Base-by-base conservation (phyloP, 441 rosid genomes). In the Brassica balearica region DNA sequence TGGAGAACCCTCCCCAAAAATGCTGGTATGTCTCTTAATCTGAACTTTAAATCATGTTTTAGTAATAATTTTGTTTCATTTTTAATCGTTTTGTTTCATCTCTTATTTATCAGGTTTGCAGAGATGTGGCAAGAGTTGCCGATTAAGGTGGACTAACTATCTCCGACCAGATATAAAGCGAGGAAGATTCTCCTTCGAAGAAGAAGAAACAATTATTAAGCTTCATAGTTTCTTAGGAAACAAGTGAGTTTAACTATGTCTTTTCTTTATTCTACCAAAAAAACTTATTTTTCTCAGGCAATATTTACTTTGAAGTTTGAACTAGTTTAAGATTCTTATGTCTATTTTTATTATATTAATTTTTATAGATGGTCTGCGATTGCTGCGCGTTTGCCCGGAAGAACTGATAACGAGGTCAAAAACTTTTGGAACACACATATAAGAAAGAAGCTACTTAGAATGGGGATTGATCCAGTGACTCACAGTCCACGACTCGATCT, bases 391-490 rank as follows among this genome's bases (percentile, higher is more conserved):
- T 85, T 95, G 76, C 97, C 98, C 0, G 98, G 98, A 77, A 83
- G 98, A 82, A 94, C 98, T 0, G 98, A 94, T 65, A 92, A 94
- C 12, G 98, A 94, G 69, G 91, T 94, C 62, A 94, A 94, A 76
- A 94, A 94, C 73, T 92, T 86, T 38, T 95, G 98, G 98, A 95
- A 95, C 84, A 95, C 98, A 2, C 93, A 95, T 82, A 89, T 95
- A 34, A 69, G 99, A 56, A 95, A 93, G 80, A 87, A 78, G 85
- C 84, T 95, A 17, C 86, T 95, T 0, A 86, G 95, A 43, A 93
- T 90, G 95, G 99, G 98, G 71, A 91, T 95, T 9, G 99, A 95
- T 82, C 99, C 99, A 3, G 97, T 91, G 4, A 95, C 99, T 55
- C 99, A 95, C 22, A 85, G 83, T 76, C 99, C 97, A 0, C 85